phyloP scores from a whole-genome alignment of 805 yeast genomes.

The Grigorovia yakushimaensis region DNA sequence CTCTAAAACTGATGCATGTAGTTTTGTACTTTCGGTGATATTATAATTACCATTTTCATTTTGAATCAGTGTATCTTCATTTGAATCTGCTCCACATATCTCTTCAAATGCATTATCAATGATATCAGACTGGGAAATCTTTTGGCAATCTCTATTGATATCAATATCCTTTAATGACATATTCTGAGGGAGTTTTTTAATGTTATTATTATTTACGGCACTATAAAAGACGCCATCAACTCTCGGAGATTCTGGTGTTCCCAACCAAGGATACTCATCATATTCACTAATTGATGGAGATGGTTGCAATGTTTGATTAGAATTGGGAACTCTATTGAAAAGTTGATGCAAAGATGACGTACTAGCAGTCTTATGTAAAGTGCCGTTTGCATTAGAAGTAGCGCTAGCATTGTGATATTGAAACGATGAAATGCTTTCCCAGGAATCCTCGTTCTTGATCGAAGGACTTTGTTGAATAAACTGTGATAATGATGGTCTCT shows the following conservation, averaged over 20 bases:
- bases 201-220: constrained; percentile 1
- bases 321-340: constrained; percentile 7
- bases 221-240: constrained; percentile 7
- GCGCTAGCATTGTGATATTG: not conserved
- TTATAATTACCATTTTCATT: constrained; percentile 5
- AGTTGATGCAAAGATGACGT: constrained; percentile 20
- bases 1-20: constrained; percentile 22
- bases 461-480: constrained; percentile 20
- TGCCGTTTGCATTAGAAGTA: not conserved
- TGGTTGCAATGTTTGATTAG: constrained; percentile 23
- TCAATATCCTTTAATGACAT: constrained; percentile 10
- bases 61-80: not conserved
- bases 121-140: constrained; percentile 18
- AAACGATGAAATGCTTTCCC: constrained; percentile 16
- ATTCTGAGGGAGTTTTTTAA: constrained; percentile 3
- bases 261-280: constrained; percentile 36
- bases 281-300: constrained; percentile 31
- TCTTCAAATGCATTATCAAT: constrained; percentile 23
- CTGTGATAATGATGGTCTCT: constrained; percentile 17
- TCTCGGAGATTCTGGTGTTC: constrained; percentile 22
- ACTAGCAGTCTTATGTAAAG: constrained; percentile 20
- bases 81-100: constrained; percentile 7
- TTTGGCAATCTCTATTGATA: constrained; percentile 20
- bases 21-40: constrained; percentile 12
- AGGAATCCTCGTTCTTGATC: constrained; percentile 14